Conservation (phyloP, 75 land plant genomes). For the Cupressus sempervirens region DNA sequence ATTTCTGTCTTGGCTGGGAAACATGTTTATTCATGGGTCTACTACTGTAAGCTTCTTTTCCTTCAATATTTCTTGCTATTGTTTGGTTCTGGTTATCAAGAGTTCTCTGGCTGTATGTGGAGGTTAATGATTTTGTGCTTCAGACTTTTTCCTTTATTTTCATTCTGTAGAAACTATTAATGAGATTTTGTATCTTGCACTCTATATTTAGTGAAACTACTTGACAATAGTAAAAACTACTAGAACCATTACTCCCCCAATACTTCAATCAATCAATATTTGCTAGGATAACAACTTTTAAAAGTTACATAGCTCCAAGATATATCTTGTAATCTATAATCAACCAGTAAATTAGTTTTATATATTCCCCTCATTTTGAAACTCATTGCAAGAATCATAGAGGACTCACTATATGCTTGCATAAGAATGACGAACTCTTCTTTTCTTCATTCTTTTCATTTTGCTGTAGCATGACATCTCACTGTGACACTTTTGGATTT, state of each 20-base stretch:
- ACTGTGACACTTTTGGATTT: too few relatives aligned
- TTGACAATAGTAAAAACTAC: neutral
- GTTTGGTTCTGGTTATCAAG: too few relatives aligned
- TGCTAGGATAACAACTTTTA: neutral
- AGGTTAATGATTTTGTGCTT: too few relatives aligned
- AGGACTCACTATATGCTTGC: neutral
- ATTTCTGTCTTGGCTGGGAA: too few relatives aligned
- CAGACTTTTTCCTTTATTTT: too few relatives aligned
- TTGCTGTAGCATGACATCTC: too few relatives aligned
- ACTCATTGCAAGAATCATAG: neutral
- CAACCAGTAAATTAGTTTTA: neutral
- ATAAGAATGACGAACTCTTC: neutral
- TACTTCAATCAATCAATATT: neutral
- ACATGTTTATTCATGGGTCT: too few relatives aligned
- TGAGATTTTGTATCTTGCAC: neutral
- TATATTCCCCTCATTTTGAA: conserved; percentile 1
- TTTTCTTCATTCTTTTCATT: too few relatives aligned
- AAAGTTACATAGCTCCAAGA: conserved; percentile 8
- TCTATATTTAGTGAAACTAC: neutral
- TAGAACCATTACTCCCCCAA: neutral
- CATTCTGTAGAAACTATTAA: too few relatives aligned
- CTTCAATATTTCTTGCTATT: too few relatives aligned
- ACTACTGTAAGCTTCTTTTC: too few relatives aligned
- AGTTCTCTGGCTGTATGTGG: too few relatives aligned
- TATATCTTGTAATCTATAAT: neutral